Evolutionary conservation across 129 eudicot species (phyloP).

Genomic region (Gnaphalium uliginosum): DNA sequence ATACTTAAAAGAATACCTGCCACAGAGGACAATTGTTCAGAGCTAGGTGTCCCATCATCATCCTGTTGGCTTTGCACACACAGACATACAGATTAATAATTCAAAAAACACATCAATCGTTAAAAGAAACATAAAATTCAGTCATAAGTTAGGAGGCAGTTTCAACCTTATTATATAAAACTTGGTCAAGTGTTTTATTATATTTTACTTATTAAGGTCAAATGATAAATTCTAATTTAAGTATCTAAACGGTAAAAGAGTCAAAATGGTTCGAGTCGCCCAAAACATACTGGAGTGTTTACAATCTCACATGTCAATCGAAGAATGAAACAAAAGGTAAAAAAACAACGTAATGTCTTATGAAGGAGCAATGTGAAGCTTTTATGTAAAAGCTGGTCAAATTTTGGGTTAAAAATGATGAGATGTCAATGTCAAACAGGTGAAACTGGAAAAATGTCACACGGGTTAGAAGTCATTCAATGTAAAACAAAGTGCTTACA

Average conservation of each 20-base stretch:
- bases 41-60: constrained; percentile 46
- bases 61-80: constrained; percentile 55
- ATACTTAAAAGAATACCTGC: constrained; percentile 58
- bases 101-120: not conserved
- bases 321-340: not conserved
- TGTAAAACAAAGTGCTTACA: no score
- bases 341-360: not conserved
- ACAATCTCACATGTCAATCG: not conserved
- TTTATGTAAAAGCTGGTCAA: constrained; percentile 3
- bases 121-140: not conserved
- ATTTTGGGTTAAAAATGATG: constrained; percentile 1
- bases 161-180: no score
- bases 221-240: not conserved
- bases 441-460: no score
- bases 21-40: constrained; percentile 52
- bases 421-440: not conserved
- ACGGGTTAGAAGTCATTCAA: no score
- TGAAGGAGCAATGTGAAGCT: not conserved
- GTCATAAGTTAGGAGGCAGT: not conserved
- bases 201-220: not conserved
- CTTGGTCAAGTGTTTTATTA: not conserved
- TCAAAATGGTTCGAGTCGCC: not conserved
- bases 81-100: constrained; percentile 23
- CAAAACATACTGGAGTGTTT: not conserved
- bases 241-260: not conserved